Base-by-base conservation (phyloP, 345 rosid genomes). In the Salix suchowensis region DNA sequence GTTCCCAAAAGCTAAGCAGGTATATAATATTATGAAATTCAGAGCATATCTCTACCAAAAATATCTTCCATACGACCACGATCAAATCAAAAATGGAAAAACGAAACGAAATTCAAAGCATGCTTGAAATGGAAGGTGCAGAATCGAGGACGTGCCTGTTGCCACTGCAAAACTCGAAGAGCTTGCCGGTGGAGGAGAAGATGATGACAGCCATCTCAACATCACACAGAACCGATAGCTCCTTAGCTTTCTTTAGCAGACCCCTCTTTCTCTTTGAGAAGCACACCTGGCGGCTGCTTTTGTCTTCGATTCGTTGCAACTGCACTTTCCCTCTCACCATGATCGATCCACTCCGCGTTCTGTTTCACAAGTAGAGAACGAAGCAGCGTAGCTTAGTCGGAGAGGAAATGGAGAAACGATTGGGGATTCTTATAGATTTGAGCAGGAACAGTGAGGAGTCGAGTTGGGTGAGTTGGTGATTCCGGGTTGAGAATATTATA, bases 231-330 rank as follows among this genome's bases (percentile, higher is more conserved):
- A 78, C 73, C 9, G 82, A 52, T 11, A 72, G 80, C 75, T 76
- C 84, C 37, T 16, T 4, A 11, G 82, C 82, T 72, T 82, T 82
- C 82, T 78, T 78, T 46, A 75, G 16, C 28, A 82, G 44, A 4
- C 82, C 85, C 37, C 30, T 75, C 55, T 74, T 71, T 23, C 82
- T 64, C 75, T 64, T 82, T 0, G 80, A 78, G 74, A 82, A 82
- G 2, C 75, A 52, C 66, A 78, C 77, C 10, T 75, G 79, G 12
- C 77, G 36, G 69, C 69, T 70, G 36, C 28, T 74, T 37, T 74
- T 77, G 72, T 83, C 77, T 58, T 67, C 74, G 72, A 79, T 79
- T 4, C 71, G 32, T 72, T 73, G 75, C 68, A 82, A 62, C 77
- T 72, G 68, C 50, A 82, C 78, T 75, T 82, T 79, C n/a, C 76